These are phyloP conservation scores for Zygosaccharomyces bailii DNA, from an alignment of 805 yeast species.

Conservation along the genomic window DNA sequence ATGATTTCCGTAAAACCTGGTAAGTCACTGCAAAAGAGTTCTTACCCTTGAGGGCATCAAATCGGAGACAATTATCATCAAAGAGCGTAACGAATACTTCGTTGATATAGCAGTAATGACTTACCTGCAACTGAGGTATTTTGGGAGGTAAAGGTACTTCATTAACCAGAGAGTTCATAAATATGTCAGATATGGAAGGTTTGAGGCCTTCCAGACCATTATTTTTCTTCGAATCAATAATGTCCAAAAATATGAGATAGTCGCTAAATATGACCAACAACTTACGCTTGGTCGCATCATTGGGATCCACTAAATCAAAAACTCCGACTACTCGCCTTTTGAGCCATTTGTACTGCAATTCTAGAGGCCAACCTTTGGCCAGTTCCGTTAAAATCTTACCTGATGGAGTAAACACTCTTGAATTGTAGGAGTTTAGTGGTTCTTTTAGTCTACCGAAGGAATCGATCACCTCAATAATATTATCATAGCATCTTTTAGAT, in stretches of 20 bases:
- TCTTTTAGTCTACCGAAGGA: slow-evolving; percentile 66
- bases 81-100: slow-evolving; percentile 50
- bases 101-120: slow-evolving; percentile 61
- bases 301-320: slow-evolving; percentile 44
- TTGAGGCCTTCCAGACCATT: slow-evolving; percentile 20
- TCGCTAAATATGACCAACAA: slow-evolving; percentile 80
- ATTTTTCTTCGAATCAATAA: slow-evolving; percentile 42
- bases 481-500: slow-evolving; percentile 44
- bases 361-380: slow-evolving; percentile 84
- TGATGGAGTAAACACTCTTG: slow-evolving; percentile 82
- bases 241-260: slow-evolving; percentile 59
- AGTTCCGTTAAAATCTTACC: slow-evolving; percentile 84
- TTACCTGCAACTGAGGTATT: slow-evolving; percentile 68
- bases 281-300: slow-evolving; percentile 40
- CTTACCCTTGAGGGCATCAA: slow-evolving; percentile 27
- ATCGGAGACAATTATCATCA: slow-evolving; percentile 28
- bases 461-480: slow-evolving; percentile 64
- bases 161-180: slow-evolving; percentile 87
- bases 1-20: slow-evolving; percentile 25
- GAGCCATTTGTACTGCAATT: slow-evolving; percentile 84
- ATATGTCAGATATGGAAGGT: slow-evolving; percentile 69
- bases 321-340: slow-evolving; percentile 81
- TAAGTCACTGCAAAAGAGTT: slow-evolving; percentile 24
- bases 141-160: slow-evolving; percentile 67
- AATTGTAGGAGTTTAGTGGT: slow-evolving; percentile 46